Evolutionary conservation across 192 early-diverging fungal genomes (phyloP), one percentile per base, ranked within the genome.

Genomic region (Coemansia sp.): DNA sequence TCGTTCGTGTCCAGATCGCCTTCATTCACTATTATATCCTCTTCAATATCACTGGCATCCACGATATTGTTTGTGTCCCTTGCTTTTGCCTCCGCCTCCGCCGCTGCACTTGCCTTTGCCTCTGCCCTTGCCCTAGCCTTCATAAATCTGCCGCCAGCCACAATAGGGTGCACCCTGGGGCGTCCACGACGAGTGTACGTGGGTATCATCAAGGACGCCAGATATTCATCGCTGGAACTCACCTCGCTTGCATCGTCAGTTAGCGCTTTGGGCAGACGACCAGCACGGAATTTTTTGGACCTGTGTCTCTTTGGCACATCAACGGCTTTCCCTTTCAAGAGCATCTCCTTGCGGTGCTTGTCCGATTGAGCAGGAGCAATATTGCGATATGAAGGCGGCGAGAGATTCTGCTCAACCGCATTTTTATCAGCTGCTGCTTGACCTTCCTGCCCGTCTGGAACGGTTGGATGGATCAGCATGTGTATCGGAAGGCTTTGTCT

Each of bases 401-500:
- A 4, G 32, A 32, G 32, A 32, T 32, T 32, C 32, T 32, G 0
- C 32, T 32, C 32, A 32, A 32, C 32, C 32, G 32, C 32, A 32
- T 32, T 9, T 54, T 21, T 8, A 19, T 54, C 51, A 9, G 19
- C 15, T 9, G 15, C 21, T 10, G 51, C 22, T 15, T 21, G 19
- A 12, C 21, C 11, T 26, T 26, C 15, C 32, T 32, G 32, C 4
- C 4, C 32, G 4, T 0, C 32, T 32, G 4, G 32, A 4, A 32
- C 32, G 2, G 32, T 2, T 32, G 32, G 32, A 32, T 32, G 32
- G 32, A 32, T 54, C 26, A 61, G 42, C 18, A 48, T 45, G 37
- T 54, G 57, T 41, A 46, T 15, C 3, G 72, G 65, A 21, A 71
- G 51, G 1, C 68, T 68, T 41, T 65, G 62, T 40, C 72, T 67